Evolutionary conservation across 2,329 filamentous ascomycete species (phyloP), one percentile per base, ranked within the genome.

Genomic region (Hypomyces rosellus): DNA sequence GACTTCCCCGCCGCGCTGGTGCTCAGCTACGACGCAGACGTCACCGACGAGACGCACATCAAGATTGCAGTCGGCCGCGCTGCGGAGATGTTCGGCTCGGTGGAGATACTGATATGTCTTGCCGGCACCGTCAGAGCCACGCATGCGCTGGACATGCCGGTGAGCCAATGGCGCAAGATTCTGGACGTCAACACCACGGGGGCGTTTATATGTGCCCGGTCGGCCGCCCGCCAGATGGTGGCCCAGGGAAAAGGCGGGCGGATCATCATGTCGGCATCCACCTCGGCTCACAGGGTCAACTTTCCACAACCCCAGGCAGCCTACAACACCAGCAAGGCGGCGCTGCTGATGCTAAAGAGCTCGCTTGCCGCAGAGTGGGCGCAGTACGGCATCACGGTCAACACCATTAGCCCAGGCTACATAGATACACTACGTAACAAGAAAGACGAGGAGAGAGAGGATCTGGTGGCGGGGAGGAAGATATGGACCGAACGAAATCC

Each of bases 401-500:
- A 91, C 58, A 80, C 74, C 15, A 74, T 91, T 41, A 82, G 76
- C 37, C 87, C 87, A 0, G 86, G 86, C 1, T 90, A 90, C 58
- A 88, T 89, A 81, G 85, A 88, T 59, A 89, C 85, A 0, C 78
- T 88, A 12, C 66, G 90, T 44, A 90, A 89, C 59, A 81, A 82
- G 52, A 83, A 84, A 0, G 74, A 77, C 7, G 79, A 78, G 1
- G 82, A 82, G 52, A 83, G 84, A 0, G 74, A 77, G 7, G 79
- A 78, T 1, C 63, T 88, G 43, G 73, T 73, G 11, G 70, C 72
- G 36, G 74, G 75, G 36, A 70, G 78, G 51, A 68, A 68, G 30
- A 71, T 75, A 2, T 88, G 84, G 84, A 71, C 71, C 18, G 68
- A 67, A 34, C 69, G 81, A 49, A 82, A 83, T 61, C 84, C 85